Percentiles rank a stretch among this genome's conserved stretches.
phyloP scores from a whole-genome alignment of 805 yeast genomes.

The Nakazawaea anatomiae region DNA sequence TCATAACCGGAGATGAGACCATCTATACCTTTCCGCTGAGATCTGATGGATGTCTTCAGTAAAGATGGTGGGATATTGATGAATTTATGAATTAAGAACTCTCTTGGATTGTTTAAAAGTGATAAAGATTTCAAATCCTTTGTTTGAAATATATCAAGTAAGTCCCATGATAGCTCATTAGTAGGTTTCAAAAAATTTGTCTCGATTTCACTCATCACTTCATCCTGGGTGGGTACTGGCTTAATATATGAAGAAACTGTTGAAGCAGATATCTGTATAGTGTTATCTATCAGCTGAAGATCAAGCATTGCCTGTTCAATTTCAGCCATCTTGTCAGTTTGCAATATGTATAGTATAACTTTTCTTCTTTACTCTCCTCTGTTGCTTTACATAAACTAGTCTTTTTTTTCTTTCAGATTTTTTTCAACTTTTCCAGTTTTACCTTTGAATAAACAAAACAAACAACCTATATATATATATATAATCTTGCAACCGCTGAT shows the following conservation, averaged over 20 bases:
- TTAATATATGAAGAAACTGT: slow-evolving; percentile 10
- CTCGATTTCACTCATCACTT: slow-evolving; percentile 19
- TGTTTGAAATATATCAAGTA: slow-evolving; percentile 69
- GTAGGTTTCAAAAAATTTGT: slow-evolving; percentile 57
- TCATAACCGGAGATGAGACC: slow-evolving; percentile 61
- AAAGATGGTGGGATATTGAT: slow-evolving; percentile 54
- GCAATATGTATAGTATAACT: neutral
- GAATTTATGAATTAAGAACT: slow-evolving; percentile 38
- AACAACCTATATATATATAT: neutral
- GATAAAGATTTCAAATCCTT: slow-evolving; percentile 15
- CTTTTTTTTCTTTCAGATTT: neutral
- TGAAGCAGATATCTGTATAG: slow-evolving; percentile 9
- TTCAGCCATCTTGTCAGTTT: neutral
- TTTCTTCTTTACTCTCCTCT: too few relatives aligned
- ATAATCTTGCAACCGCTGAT: too few relatives aligned
- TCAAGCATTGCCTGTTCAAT: neutral
- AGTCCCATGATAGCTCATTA: slow-evolving; percentile 56
- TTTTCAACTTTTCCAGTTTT: neutral
- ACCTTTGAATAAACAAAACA: neutral
- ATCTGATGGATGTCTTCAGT: slow-evolving; percentile 58
- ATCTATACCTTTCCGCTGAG: slow-evolving; percentile 67
- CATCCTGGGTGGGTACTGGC: slow-evolving; percentile 10
- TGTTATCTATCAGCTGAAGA: neutral
- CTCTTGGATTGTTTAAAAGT: slow-evolving; percentile 16
- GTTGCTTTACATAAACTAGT: too few relatives aligned